Evolutionary conservation across 352 stramenopile genomes (phyloP).

Genomic region (Phytophthora crassamura): DNA sequence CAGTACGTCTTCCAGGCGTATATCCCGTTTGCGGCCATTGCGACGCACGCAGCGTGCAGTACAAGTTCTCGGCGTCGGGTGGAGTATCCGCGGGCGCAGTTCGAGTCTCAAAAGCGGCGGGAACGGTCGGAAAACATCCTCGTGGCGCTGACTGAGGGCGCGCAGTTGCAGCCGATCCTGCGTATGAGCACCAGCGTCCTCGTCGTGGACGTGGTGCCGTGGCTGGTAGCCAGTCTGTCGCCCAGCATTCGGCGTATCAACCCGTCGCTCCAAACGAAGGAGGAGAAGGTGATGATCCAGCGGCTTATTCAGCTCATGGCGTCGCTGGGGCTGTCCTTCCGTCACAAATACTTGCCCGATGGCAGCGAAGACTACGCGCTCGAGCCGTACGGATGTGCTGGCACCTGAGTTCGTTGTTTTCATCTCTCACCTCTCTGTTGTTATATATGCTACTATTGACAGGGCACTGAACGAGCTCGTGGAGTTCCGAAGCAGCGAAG

Average conservation of each 20-base stretch:
- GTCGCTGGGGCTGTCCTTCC: conserved; percentile 80
- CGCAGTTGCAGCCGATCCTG: conserved; percentile 63
- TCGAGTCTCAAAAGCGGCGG: conserved; percentile 59
- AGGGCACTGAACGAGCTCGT: conserved; percentile 80
- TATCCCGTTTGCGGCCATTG: conserved; percentile 74
- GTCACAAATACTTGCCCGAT: conserved; percentile 69
- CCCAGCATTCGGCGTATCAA: conserved; percentile 71
- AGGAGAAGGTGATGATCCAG: conserved; percentile 73
- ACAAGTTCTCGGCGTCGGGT: conserved; percentile 75
- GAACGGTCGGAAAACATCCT: conserved; percentile 78
- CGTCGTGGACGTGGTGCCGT: conserved; percentile 79
- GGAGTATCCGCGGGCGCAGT: conserved; percentile 73
- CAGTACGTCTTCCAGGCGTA: conserved; percentile 78
- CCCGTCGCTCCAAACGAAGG: conserved; percentile 57
- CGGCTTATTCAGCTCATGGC: conserved; percentile 81
- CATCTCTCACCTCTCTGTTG: neutral
- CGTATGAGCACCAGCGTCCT: conserved; percentile 66
- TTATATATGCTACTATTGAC: conserved; percentile 1
- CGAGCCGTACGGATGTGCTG: conserved; percentile 67
- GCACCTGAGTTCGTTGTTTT: conserved; percentile 1
- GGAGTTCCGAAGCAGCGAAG: conserved; percentile 55
- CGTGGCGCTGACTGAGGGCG: conserved; percentile 65
- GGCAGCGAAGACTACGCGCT: conserved; percentile 75
- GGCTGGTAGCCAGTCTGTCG: conserved; percentile 68
- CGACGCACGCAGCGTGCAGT: conserved; percentile 74